Base-by-base conservation (phyloP, 1,284 basidiomycete genomes). In the Microbotryum silenes-acaulis region DNA sequence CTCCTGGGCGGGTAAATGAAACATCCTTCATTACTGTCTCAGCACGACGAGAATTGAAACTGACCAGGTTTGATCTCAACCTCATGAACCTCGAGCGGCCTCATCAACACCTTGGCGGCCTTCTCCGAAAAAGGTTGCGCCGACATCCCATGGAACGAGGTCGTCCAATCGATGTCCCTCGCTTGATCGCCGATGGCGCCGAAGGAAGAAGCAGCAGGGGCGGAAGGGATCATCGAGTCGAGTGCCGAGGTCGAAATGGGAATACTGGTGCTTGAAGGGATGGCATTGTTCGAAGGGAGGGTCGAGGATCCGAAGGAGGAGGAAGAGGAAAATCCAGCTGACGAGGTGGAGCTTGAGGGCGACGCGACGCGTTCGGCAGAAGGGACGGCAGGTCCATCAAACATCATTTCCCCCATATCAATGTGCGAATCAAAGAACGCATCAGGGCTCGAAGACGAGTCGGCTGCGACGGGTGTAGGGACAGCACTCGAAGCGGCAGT, bases 11-110 rank as follows among this genome's bases (percentile, higher is more conserved):
- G 21, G 46, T 18, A 6, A 16, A 18, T n/a, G 10, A 21, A 10
- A 49, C 48, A 12, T 27, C 5, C 12, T 21, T 27, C 20, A 47
- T 23, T 7, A 47, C 21, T 20, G 48, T 21, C 20, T 12, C 48
- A 23, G 20, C n/a, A 49, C 37, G 48, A n/a, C n/a, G 20, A 16
- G 31, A 49, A 2, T 31, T 8, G 46, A 23, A 14, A 75, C 82
- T 59, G 56, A 87, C 90, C 91, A 62, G 93, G 93, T 74, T 97
- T 97, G 57, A 96, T 86, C 77, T 97, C 93, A 27, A 97, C 82
- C 74, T 97, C 91, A 54, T 80, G 65, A 10, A 85, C 81, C 55
- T 89, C 83, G 25, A 97, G 72, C 4, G 90, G 87, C 9, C 85
- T 82, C 71, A 89, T 79, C 29, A 97, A 77, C 2, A 88, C 75